These are phyloP conservation scores for Tagetes patula DNA, from an alignment of 129 eudicot genomes.

Conservation along the genomic window DNA sequence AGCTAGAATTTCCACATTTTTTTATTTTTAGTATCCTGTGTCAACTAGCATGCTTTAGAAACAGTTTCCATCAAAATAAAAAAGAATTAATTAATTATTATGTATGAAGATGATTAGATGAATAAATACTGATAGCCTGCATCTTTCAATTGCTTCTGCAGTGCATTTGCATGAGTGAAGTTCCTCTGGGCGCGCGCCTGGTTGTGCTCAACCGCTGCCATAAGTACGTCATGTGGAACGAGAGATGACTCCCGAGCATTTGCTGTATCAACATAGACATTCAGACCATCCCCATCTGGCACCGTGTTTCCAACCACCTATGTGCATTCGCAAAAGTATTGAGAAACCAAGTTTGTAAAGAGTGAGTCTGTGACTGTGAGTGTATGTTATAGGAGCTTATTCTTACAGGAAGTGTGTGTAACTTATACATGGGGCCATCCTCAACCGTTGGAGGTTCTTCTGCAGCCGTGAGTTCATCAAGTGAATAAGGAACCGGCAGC, in stretches of 20 bases:
- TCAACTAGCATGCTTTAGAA: not conserved
- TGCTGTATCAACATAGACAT: conserved; percentile 62
- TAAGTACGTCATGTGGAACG: conserved; percentile 67
- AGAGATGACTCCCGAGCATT: conserved; percentile 66
- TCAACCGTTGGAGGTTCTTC: conserved; percentile 38
- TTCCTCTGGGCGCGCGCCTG: conserved; percentile 63
- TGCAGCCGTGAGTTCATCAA: conserved; percentile 43
- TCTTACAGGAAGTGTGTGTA: conserved; percentile 78
- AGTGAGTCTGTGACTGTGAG: no score
- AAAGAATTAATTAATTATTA: not conserved
- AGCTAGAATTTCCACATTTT: conserved; percentile 68
- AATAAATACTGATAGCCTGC: conserved; percentile 58
- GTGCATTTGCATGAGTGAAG: conserved; percentile 58
- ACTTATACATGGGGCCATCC: conserved; percentile 60
- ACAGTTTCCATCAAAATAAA: not conserved
- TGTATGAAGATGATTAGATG: not conserved
- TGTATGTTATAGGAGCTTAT: conserved; percentile 8
- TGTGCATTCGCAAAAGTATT: not conserved
- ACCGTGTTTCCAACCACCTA: conserved; percentile 83
- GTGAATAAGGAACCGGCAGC: conserved; percentile 64
- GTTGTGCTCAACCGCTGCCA: conserved; percentile 59
- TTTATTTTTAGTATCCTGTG: conserved; percentile 57
- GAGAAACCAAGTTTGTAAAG: conserved; percentile 4
- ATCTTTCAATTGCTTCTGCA: conserved; percentile 54
- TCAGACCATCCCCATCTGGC: conserved; percentile 89